Evolutionary conservation across 148 eudicot genomes (phyloP).

Genomic region (Amaranthus hypochondriacus): DNA sequence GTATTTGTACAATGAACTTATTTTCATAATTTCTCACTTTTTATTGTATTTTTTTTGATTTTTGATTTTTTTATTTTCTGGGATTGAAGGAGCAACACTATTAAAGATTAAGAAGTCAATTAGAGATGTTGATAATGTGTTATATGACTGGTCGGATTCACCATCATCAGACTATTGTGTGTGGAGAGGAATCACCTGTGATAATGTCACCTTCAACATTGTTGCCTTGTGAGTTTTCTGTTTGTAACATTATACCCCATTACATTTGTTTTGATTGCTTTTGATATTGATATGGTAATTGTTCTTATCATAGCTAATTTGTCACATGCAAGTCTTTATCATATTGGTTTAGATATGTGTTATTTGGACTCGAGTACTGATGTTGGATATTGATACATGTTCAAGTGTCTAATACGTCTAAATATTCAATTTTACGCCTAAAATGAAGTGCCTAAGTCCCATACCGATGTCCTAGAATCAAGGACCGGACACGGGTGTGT

Average conservation of each 20-base stretch:
- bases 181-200: conserved; percentile 94
- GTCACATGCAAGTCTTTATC: conserved; percentile 11
- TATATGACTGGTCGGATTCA: conserved; percentile 95
- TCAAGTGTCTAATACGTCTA: too few species aligned
- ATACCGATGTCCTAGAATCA: too few species aligned
- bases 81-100: conserved; percentile 52
- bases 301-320: neutral
- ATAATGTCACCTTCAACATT: conserved; percentile 78
- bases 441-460: too few species aligned
- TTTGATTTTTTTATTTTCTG: conserved; percentile 3
- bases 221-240: conserved; percentile 62
- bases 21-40: neutral
- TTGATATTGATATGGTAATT: neutral
- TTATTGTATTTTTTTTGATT: neutral
- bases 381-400: too few species aligned
- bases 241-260: neutral
- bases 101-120: conserved; percentile 94
- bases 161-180: conserved; percentile 80
- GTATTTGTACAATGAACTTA: neutral
- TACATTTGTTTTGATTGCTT: neutral
- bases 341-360: neutral
- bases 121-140: conserved; percentile 87
- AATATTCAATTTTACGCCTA: too few species aligned
- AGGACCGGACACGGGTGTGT: too few species aligned
- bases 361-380: too few species aligned